Evolutionary conservation across 495 filamentous ascomycete genomes (phyloP), one percentile per base, ranked within the genome.

Genomic region (Evansstolkia leycettana): DNA sequence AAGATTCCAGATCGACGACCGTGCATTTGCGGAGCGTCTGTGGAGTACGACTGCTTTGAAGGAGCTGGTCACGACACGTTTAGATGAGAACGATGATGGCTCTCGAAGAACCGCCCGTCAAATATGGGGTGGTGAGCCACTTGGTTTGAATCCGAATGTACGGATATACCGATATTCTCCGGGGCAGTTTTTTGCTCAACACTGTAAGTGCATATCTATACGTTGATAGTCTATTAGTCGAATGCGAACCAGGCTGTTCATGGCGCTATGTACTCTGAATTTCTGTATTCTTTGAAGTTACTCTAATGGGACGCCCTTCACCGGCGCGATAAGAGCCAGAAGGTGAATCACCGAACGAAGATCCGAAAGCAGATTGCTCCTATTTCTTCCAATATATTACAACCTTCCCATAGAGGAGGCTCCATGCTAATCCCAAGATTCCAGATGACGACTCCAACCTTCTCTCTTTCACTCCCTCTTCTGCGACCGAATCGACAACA

Each of bases 141-240:
- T 90, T n/a, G 89, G 87, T 2, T 58, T 95, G 42, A 94, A 90
- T 62, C 72, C 82, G 5, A 90, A 90, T 47, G 93, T 94, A 31
- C 62, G 89, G 17, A 75, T 95, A 14, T 96, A 96, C 62, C 75
- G 88, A n/a, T 95, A 96, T 50, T 65, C 64, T 10, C 72, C 78
- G 34, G 85, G 85, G 0, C 84, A 94, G 51, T 94, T 87, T 46
- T 95, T 92, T 52, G 84, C 79, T 45, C 76, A 81, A 37, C 86
- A 94, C 56, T 90, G 82, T 85, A 69, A 38, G 78, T 73, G 13
- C 44, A 32, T 29, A 2, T 24, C 9, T 23, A 23, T 23, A 23
- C 20, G 20, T 5, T 9, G 9, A 9, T 23, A 4, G 20, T 23
- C 9, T 9, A 5, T 23, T 9, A 23, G 9, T 23, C 20, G 9